Evolutionary conservation across 495 filamentous ascomycete genomes (phyloP).

Genomic region (Mytilinidion resinicola): DNA sequence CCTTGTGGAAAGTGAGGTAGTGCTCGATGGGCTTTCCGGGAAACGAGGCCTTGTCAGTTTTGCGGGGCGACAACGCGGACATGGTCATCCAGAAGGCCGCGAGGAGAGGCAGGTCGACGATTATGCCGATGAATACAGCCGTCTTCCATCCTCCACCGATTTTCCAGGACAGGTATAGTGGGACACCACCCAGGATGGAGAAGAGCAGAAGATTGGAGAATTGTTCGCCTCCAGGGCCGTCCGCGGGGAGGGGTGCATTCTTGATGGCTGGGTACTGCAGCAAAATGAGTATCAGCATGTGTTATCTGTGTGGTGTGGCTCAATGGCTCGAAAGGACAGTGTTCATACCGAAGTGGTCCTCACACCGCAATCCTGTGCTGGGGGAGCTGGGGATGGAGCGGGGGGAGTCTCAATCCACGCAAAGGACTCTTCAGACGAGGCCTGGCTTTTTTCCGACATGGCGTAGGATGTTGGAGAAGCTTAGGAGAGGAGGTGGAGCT

Average conservation of each 20-base stretch:
- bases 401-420: conserved; percentile 75
- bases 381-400: conserved; percentile 49
- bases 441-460: conserved; percentile 9
- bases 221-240: conserved; percentile 59
- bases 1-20: conserved; percentile 78
- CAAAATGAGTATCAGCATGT: conserved; percentile 1
- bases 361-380: conserved; percentile 66
- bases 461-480: not conserved
- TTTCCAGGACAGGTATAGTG: conserved; percentile 61
- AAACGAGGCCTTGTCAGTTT: conserved; percentile 68
- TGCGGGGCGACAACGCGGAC: conserved; percentile 63
- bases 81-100: conserved; percentile 62
- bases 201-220: conserved; percentile 64
- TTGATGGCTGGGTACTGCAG: conserved; percentile 66
- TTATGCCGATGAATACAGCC: conserved; percentile 59
- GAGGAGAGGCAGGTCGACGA: conserved; percentile 62
- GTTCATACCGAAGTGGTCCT: conserved; percentile 58
- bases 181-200: conserved; percentile 52
- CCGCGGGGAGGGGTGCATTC: conserved; percentile 75
- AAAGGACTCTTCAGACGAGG: conserved; percentile 51
- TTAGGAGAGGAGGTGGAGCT: conserved; percentile 1
- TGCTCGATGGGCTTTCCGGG: conserved; percentile 76
- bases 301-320: not conserved
- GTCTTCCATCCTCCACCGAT: conserved; percentile 68
- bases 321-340: not conserved